Evolutionary conservation across 1,284 basidiomycete species (phyloP).

Genomic region (Fomes fomentarius): DNA sequence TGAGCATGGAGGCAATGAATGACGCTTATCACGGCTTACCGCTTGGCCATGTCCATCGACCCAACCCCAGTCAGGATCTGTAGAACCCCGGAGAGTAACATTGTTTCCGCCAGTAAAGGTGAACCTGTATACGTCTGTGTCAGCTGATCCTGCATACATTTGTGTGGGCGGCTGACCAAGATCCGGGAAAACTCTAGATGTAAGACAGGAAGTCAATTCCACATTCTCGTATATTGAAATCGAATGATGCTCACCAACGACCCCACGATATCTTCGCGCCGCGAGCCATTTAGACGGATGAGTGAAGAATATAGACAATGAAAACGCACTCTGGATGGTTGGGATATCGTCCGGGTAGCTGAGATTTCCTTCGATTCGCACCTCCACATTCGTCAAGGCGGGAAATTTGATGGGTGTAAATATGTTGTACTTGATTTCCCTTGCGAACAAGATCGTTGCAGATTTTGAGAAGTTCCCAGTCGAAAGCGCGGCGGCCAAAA

Average conservation of each 20-base stretch:
- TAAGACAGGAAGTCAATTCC: not conserved
- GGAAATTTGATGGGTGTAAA: slow-evolving; percentile 62
- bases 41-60: slow-evolving; percentile 62
- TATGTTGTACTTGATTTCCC: slow-evolving; percentile 61
- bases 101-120: slow-evolving; percentile 57
- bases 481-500: slow-evolving; percentile 43
- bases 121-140: slow-evolving; percentile 39
- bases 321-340: slow-evolving; percentile 55
- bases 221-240: not conserved
- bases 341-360: slow-evolving; percentile 56
- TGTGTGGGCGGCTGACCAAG: slow-evolving; percentile 41
- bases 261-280: slow-evolving; percentile 15
- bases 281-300: not conserved
- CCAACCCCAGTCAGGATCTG: slow-evolving; percentile 62
- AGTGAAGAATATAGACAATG: not conserved
- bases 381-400: slow-evolving; percentile 55
- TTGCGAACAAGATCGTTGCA: slow-evolving; percentile 57
- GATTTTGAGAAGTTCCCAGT: slow-evolving; percentile 45
- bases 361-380: slow-evolving; percentile 60
- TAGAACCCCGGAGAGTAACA: slow-evolving; percentile 57
- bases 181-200: slow-evolving; percentile 46
- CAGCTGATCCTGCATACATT: not conserved
- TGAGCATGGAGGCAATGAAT: not conserved
- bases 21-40: slow-evolving; percentile 32
- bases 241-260: slow-evolving; percentile 43